Evolutionary conservation across 2,329 filamentous ascomycete species (phyloP).

Genomic region (Aspergillus nomiae): DNA sequence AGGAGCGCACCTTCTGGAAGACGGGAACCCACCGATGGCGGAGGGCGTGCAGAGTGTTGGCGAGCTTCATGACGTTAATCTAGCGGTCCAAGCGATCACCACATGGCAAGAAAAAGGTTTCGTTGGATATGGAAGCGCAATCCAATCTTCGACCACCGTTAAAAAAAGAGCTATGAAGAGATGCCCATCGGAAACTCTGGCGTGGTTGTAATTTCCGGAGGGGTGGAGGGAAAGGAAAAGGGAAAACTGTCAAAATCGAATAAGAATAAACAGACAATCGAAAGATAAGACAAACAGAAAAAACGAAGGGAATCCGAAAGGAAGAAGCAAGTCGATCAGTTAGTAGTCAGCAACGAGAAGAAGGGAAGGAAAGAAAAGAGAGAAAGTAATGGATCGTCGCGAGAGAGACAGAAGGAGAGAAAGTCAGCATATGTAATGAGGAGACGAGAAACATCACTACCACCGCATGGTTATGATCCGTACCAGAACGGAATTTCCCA

Average conservation of each 20-base stretch:
- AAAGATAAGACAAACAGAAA: background rate
- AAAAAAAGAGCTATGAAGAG: background rate
- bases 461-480: background rate
- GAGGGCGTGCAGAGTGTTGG: conserved; percentile 6
- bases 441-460: background rate
- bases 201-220: background rate
- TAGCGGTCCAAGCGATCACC: background rate
- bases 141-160: background rate
- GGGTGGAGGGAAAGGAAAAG: background rate
- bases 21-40: conserved; percentile 7
- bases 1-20: conserved; percentile 14
- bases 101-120: background rate
- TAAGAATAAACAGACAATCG: background rate
- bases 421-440: background rate
- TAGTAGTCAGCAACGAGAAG: background rate
- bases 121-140: background rate
- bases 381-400: background rate
- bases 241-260: background rate
- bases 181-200: background rate
- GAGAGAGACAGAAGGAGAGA: background rate
- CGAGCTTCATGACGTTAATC: conserved; percentile 10
- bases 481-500: background rate
- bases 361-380: background rate
- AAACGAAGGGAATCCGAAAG: background rate
- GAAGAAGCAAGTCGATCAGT: background rate